These are phyloP conservation scores for Microstegium vimineum DNA, from an alignment of 176 grass and related monocot species.

Conservation along the genomic window DNA sequence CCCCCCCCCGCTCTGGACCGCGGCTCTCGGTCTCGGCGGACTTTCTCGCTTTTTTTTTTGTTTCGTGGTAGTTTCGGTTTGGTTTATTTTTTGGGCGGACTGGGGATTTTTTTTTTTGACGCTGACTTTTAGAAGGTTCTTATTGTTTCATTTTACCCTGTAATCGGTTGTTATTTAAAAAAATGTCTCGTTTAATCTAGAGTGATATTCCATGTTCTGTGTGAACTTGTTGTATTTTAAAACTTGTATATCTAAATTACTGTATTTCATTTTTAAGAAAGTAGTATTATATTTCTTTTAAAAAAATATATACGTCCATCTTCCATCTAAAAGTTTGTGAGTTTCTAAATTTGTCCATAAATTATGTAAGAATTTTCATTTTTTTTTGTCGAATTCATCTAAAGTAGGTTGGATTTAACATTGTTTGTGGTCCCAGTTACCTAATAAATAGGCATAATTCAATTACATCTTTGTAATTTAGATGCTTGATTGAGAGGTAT, in stretches of 20 bases:
- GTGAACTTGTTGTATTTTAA: not conserved
- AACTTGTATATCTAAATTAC: too few relatives aligned
- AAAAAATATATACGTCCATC: not conserved
- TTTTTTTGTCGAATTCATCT: too few relatives aligned
- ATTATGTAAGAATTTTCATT: too few relatives aligned
- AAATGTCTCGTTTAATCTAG: too few relatives aligned
- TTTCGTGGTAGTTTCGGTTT: not conserved
- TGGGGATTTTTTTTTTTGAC: not conserved
- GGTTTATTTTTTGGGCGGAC: too few relatives aligned
- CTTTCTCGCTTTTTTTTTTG: not conserved
- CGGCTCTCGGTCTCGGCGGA: not conserved
- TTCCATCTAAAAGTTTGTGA: not conserved
- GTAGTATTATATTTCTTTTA: not conserved
- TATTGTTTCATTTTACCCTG: not conserved
- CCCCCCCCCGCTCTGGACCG: constrained; percentile 39
- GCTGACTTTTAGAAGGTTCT: constrained; percentile 23
- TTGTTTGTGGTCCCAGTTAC: too few relatives aligned
- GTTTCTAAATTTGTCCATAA: not conserved
- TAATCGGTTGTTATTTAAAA: not conserved
- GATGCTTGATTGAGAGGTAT: too few relatives aligned
- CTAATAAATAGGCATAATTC: too few relatives aligned
- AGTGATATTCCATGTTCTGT: not conserved
- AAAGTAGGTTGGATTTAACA: too few relatives aligned
- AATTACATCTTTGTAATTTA: too few relatives aligned
- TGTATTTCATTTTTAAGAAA: not conserved